Percentiles rank a stretch among this genome's conserved stretches.
Evolutionary conservation across 805 yeast genomes (phyloP).

Genomic region (Yueomyces sp.): DNA sequence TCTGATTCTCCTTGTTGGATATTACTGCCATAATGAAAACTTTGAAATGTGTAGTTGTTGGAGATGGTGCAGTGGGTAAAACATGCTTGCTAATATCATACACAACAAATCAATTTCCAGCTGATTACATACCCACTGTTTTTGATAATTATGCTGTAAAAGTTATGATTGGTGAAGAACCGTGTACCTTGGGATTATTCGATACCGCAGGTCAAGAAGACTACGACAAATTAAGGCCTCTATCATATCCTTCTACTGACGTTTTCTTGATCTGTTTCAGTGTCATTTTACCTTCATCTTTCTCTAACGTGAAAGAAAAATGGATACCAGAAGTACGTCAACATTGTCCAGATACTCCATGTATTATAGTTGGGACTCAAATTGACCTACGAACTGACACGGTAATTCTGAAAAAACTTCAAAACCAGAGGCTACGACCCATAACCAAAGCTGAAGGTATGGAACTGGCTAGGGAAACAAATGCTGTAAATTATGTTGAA

Average conservation of each 20-base stretch:
- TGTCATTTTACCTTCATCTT: conserved; percentile 92
- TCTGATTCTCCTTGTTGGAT: too few relatives aligned
- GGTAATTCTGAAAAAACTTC: conserved; percentile 75
- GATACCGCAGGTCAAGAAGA: conserved; percentile 99
- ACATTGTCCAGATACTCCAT: conserved; percentile 96
- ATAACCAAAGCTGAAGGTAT: conserved; percentile 82
- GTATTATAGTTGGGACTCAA: conserved; percentile 94
- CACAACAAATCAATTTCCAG: conserved; percentile 94
- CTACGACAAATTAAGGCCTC: conserved; percentile 92
- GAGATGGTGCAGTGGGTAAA: conserved; percentile 99
- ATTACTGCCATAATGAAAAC: conserved; percentile 27
- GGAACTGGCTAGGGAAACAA: conserved; percentile 80
- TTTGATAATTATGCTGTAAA: conserved; percentile 92
- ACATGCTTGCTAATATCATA: conserved; percentile 92
- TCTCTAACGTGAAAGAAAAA: conserved; percentile 94
- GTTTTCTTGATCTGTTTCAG: conserved; percentile 92
- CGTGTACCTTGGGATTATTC: conserved; percentile 90
- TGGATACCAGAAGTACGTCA: conserved; percentile 99
- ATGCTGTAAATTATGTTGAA: conserved; percentile 94
- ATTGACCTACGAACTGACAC: conserved; percentile 91
- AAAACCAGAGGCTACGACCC: conserved; percentile 61
- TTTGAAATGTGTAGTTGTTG: conserved; percentile 93
- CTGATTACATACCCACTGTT: conserved; percentile 97
- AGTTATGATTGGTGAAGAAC: conserved; percentile 95
- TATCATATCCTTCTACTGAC: conserved; percentile 94